Evolutionary conservation across 2,329 filamentous ascomycete species (phyloP).

Genomic region (Aspergillus ochraceoroseus): DNA sequence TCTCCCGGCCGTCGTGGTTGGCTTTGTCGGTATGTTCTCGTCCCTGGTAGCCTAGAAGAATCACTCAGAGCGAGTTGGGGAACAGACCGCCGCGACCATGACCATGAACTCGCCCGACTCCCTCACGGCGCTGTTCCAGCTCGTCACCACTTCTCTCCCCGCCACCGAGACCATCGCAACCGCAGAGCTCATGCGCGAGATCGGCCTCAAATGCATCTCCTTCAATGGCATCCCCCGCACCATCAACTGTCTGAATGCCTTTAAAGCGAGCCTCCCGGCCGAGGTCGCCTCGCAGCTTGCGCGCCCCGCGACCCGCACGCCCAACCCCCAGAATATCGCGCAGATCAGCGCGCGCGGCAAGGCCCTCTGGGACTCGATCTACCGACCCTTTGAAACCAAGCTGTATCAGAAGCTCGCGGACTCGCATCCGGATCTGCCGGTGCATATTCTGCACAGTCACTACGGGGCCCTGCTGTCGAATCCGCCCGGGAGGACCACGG

Average conservation of each 20-base stretch:
- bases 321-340: conserved; percentile 52
- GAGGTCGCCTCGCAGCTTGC: conserved; percentile 53
- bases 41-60: fast-evolving
- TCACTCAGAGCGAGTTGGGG: too few species aligned
- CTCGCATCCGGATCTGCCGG: conserved; percentile 76
- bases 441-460: conserved; percentile 70
- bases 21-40: conserved; percentile 53
- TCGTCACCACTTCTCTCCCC: conserved; percentile 33
- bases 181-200: conserved; percentile 43
- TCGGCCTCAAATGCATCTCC: conserved; percentile 46
- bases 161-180: conserved; percentile 27
- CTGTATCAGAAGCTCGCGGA: conserved; percentile 64
- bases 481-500: conserved; percentile 48
- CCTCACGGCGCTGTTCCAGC: conserved; percentile 57
- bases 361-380: conserved; percentile 69
- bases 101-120: conserved; percentile 82
- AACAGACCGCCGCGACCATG: conserved; percentile 78
- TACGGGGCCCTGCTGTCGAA: conserved; percentile 71
- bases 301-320: conserved; percentile 53
- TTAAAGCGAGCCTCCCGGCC: conserved; percentile 58
- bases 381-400: conserved; percentile 68
- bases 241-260: conserved; percentile 75
- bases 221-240: conserved; percentile 64
- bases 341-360: conserved; percentile 56
- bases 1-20: conserved; percentile 62